Evolutionary conservation across 495 filamentous ascomycete genomes (phyloP), one percentile per base, ranked within the genome.

Genomic region (Aspergillus steynii): DNA sequence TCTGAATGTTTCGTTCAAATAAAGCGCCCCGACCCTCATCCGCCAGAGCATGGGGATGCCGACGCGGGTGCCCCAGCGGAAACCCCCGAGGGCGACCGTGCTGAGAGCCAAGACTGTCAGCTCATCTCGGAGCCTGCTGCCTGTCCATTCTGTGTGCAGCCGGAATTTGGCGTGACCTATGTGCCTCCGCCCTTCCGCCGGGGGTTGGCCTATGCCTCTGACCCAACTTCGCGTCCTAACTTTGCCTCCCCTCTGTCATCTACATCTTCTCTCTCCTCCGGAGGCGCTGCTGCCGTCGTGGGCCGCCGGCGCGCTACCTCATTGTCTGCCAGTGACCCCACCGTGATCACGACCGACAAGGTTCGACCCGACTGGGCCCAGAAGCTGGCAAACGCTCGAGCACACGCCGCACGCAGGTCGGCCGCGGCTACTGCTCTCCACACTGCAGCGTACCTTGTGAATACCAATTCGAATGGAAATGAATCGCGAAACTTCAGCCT

Each of bases 1-100:
- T 98, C 95, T 51, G 95, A 99, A 77, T 99, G 95, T 71, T 99
- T 99, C 67, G 96, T 99, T 8, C 95, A 99, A 71, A 99, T 99
- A 71, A 99, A 96, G 78, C 86, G 95, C 28, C 91, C 94, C 8
- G 95, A 99, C 67, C 95, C 95, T 14, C 95, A 99, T 76, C 88
- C 91, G 48, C 95, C 95, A 10, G 95, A 99, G 72, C 92, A 96
- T 58, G 83, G 83, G 5, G 83, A 86, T 50, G 71, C 83, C 7
- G 74, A 84, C 55, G 58, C 81, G 65, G 75, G 85, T 74, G 63
- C 77, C 61, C 48, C 80, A 67, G 65, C 74, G 63, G 51, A 77
- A 68, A 59, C 76, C 61, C 53, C 60, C 7, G 73, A 71, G 37
- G 75, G 68, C 70, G 72, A 71, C 29, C 61, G 70, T 28, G 48